These are phyloP conservation scores for Sclerotinia minor DNA, from an alignment of 2,329 filamentous ascomycete species.

Conservation along the genomic window DNA sequence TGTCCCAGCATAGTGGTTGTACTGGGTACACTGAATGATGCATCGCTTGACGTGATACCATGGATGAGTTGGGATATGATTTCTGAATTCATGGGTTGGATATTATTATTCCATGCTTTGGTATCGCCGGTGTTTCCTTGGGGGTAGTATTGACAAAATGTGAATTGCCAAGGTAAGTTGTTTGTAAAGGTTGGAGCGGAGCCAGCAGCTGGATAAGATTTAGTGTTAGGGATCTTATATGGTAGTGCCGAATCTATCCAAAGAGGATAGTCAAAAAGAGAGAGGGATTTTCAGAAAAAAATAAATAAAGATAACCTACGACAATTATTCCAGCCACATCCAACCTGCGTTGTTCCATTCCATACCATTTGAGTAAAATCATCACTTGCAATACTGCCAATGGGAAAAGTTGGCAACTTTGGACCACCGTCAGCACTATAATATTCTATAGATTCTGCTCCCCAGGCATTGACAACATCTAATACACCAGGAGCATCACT, in stretches of 20 bases:
- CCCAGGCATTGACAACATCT: background rate
- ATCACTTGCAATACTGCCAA: background rate
- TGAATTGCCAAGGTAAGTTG: background rate
- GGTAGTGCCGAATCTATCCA: background rate
- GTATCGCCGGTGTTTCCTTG: background rate
- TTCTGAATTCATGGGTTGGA: background rate
- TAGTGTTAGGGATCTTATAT: background rate
- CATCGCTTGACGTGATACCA: too few relatives aligned
- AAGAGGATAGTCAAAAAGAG: too few relatives aligned
- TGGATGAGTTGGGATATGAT: too few relatives aligned
- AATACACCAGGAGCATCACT: too few relatives aligned
- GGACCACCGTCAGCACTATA: background rate
- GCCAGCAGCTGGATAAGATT: background rate
- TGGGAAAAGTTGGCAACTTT: too few relatives aligned
- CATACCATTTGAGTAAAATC: background rate
- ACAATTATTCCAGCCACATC: background rate
- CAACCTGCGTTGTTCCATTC: background rate
- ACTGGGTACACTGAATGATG: background rate
- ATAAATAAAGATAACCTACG: background rate
- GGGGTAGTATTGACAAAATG: background rate
- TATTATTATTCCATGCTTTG: background rate
- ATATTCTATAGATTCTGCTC: background rate
- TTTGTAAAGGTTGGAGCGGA: background rate
- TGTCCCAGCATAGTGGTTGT: background rate
- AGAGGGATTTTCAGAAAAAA: background rate